phyloP scores from a whole-genome alignment of 352 stramenopile genomes.

The Phytophthora multivora region DNA sequence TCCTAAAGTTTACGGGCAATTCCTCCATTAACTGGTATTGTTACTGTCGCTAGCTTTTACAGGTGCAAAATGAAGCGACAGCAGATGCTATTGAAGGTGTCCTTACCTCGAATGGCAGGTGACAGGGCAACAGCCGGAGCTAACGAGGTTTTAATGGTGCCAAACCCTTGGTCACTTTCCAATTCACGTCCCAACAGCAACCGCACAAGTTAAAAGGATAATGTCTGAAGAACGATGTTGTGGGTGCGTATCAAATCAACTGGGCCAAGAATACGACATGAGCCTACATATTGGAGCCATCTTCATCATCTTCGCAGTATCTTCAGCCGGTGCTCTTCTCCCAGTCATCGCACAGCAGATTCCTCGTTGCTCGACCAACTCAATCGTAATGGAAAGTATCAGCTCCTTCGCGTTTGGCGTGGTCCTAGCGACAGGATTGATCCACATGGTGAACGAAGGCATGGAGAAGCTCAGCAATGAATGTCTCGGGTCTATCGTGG shows the following conservation, averaged over 20 bases:
- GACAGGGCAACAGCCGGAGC: too few relatives aligned
- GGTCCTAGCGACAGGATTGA: conserved; percentile 61
- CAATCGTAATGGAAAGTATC: conserved; percentile 44
- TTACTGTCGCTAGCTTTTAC: too few relatives aligned
- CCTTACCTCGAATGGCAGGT: too few relatives aligned
- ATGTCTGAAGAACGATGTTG: conserved; percentile 6
- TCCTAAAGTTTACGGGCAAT: too few relatives aligned
- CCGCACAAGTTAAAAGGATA: not conserved
- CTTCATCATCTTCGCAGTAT: conserved; percentile 52
- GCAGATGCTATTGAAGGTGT: too few relatives aligned
- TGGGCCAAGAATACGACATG: conserved; percentile 25
- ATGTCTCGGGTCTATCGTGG: conserved; percentile 45
- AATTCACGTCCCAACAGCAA: not conserved
- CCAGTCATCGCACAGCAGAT: conserved; percentile 41
- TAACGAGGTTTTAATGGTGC: too few relatives aligned
- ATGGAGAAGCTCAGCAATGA: conserved; percentile 52
- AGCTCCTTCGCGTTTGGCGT: conserved; percentile 61
- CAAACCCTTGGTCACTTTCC: too few relatives aligned
- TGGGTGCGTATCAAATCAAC: not conserved
- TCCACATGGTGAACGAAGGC: conserved; percentile 69
- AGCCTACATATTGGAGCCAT: conserved; percentile 44
- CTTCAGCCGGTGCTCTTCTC: conserved; percentile 34
- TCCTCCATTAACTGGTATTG: too few relatives aligned
- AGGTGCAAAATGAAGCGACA: too few relatives aligned
- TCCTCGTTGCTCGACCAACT: conserved; percentile 14